Evolutionary conservation across 139 green algal genomes (phyloP), one percentile per base, ranked within the genome.

Genomic region (Tetradesmus obliquus): DNA sequence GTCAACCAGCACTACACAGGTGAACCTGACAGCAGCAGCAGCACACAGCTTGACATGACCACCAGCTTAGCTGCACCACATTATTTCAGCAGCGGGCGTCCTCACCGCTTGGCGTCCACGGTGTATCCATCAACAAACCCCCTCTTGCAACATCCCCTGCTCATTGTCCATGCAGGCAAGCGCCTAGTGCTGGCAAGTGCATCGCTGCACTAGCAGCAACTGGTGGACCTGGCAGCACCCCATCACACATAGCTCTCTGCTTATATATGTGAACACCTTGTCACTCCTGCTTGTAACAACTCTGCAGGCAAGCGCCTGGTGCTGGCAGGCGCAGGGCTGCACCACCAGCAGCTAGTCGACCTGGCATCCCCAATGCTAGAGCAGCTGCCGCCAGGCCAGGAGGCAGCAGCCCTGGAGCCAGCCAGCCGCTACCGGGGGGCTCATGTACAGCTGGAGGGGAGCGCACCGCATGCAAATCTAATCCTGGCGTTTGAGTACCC

Each of bases 311-410:
- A 91, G 74, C 84, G 84, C 15, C 58, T 99, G 32, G 98, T 99
- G 74, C 93, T 99, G 60, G 96, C 98, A 8, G 98, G 93, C 8
- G 91, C 97, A 3, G 98, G 98, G 1, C 91, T 97, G 17, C 94
- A 98, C n/a, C 98, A 99, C 93, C 72, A 84, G 17, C 91, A 96
- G 88, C 93, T 99, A 45, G 90, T 98, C 66, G 86, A 91, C 13
- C 86, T 98, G 79, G 95, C 96, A 6, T 84, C 93, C 81, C 96
- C 96, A 57, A 96, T 99, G 94, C 88, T 98, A 58, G 57, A 90
- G 55, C 88, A 83, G n/a, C 71, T 90, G 3, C 86, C 86, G 2
- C 2, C 86, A 8, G 86, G 85, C 20, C 15, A 82, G 10, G 62
- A 82, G 13, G 51, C 86, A 55, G 51, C 86, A 55, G 71, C n/a